phyloP scores from a whole-genome alignment of 768 basidiomycete species.

The Lactifluus rugatus region DNA sequence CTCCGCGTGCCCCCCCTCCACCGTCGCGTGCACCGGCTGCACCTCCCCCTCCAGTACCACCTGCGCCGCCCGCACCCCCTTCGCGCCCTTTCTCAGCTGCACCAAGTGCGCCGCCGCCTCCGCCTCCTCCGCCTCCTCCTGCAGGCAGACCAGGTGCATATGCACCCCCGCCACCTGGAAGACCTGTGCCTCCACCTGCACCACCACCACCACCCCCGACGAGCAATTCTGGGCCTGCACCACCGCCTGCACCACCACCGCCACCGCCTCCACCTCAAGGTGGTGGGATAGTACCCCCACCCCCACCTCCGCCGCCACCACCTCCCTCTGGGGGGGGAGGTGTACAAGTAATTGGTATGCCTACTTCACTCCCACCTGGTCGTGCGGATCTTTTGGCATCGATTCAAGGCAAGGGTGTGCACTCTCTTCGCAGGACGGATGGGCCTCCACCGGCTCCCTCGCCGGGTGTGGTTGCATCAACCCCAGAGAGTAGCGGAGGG shows the following conservation, averaged over 20 bases:
- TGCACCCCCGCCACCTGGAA: slow-evolving; percentile 20
- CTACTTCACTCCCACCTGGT: slow-evolving; percentile 46
- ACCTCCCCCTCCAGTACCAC: slow-evolving; percentile 26
- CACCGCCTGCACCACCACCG: slow-evolving; percentile 26
- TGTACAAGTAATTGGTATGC: slow-evolving; percentile 21
- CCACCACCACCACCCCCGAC: slow-evolving; percentile 23
- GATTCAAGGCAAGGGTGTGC: slow-evolving; percentile 74
- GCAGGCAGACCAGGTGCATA: slow-evolving; percentile 21
- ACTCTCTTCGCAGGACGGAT: slow-evolving; percentile 55
- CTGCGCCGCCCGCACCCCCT: slow-evolving; percentile 24
- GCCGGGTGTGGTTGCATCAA: slow-evolving; percentile 28
- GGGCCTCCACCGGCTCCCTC: slow-evolving; percentile 20
- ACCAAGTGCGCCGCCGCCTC: slow-evolving; percentile 28
- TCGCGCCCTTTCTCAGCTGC: slow-evolving; percentile 24
- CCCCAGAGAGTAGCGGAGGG: slow-evolving; percentile 27
- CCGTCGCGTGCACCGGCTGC: slow-evolving; percentile 28
- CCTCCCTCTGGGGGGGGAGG: slow-evolving; percentile 46
- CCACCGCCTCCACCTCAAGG: slow-evolving; percentile 23
- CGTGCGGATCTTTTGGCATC: slow-evolving; percentile 62
- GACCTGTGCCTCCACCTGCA: slow-evolving; percentile 20
- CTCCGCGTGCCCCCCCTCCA: slow-evolving; percentile 23
- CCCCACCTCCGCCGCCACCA: slow-evolving; percentile 35
- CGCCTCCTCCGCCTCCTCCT: slow-evolving; percentile 31
- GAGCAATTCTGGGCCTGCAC: slow-evolving; percentile 28
- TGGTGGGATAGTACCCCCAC: slow-evolving; percentile 27